phyloP scores from a whole-genome alignment of 2,329 filamentous ascomycete species.

The Penicillium concentricum region DNA sequence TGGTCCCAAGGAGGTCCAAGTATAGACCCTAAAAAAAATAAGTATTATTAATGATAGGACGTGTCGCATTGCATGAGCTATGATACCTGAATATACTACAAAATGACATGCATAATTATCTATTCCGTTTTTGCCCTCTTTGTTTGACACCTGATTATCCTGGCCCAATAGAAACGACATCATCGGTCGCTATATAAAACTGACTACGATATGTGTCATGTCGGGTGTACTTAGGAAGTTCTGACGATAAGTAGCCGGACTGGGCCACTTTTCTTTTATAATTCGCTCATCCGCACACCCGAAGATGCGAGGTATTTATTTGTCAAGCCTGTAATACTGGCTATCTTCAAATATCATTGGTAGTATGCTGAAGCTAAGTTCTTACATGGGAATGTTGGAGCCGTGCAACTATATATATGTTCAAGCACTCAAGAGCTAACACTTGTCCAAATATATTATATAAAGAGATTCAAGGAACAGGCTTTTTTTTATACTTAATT shows the following conservation, averaged over 20 bases:
- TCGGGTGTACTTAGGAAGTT: neutral
- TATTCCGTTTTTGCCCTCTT: neutral
- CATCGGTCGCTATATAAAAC: neutral
- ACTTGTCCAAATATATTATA: too few species aligned
- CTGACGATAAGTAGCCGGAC: neutral
- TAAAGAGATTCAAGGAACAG: too few species aligned
- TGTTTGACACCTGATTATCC: neutral
- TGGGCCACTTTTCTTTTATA: neutral
- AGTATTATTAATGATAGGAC: conserved; percentile 7
- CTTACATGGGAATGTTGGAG: too few species aligned
- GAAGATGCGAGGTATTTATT: neutral
- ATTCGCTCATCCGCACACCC: neutral
- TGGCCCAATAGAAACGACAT: neutral
- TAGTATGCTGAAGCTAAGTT: neutral
- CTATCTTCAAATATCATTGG: neutral
- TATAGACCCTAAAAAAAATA: neutral
- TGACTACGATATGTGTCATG: neutral
- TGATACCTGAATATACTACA: conserved; percentile 4
- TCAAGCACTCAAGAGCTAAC: too few species aligned
- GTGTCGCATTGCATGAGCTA: conserved; percentile 7
- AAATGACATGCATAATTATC: neutral
- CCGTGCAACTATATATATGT: neutral
- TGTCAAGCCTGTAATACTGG: neutral
- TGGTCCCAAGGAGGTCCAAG: conserved; percentile 27
- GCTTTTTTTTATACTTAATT: too few species aligned